Conservation (phyloP, 1,284 basidiomycete species). For the Stereum hirsutum region DNA sequence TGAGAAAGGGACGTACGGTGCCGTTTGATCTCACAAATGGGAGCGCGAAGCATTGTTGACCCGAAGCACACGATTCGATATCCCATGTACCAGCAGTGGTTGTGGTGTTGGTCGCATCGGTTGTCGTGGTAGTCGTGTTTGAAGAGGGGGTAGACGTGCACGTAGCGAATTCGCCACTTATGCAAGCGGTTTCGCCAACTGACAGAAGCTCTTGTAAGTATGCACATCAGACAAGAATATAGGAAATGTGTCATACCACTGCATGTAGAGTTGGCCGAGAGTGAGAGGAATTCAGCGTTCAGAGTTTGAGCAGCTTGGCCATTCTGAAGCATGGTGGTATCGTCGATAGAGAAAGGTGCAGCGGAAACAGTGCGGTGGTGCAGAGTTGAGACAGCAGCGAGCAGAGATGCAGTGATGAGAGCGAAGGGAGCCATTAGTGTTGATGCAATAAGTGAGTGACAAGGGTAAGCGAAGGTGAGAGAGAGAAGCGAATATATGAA, state of each 20-base stretch:
- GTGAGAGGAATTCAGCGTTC: constrained; percentile 32
- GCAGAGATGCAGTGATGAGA: constrained; percentile 13
- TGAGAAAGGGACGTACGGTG: constrained; percentile 31
- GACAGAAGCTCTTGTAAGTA: neutral
- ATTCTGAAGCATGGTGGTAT: constrained; percentile 31
- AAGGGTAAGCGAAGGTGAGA: neutral
- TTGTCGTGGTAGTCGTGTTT: too few species aligned
- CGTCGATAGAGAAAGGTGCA: constrained; percentile 27
- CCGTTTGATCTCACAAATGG: constrained; percentile 31
- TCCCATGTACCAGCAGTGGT: constrained; percentile 34
- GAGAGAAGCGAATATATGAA: too few species aligned
- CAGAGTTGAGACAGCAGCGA: constrained; percentile 13
- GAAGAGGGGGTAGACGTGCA: too few species aligned
- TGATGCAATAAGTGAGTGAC: neutral
- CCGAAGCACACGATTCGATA: constrained; percentile 23
- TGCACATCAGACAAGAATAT: neutral
- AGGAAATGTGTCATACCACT: constrained; percentile 22
- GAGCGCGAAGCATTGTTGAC: constrained; percentile 36
- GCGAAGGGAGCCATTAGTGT: constrained; percentile 13
- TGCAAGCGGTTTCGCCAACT: constrained; percentile 37
- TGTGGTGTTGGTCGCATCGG: too few species aligned
- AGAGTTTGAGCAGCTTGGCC: constrained; percentile 37
- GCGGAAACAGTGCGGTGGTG: constrained; percentile 15
- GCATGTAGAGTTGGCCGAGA: constrained; percentile 32
- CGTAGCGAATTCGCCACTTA: constrained; percentile 26